Evolutionary conservation across 495 filamentous ascomycete species (phyloP).

Genomic region (Clavariopsis aquatica): DNA sequence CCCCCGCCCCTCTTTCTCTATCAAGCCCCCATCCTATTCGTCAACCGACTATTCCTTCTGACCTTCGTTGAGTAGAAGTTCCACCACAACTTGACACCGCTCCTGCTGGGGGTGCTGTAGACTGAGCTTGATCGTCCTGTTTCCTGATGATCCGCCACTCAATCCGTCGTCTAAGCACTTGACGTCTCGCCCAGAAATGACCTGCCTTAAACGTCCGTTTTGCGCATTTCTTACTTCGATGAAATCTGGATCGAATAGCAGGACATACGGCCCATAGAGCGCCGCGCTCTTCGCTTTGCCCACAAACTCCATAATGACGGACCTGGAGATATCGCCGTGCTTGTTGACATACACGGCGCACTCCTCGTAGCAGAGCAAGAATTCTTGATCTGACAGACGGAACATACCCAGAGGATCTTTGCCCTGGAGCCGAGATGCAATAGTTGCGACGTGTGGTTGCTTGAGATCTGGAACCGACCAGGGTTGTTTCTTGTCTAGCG

Average conservation of each 20-base stretch:
- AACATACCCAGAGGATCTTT: constrained; percentile 94
- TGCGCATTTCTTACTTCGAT: constrained; percentile 96
- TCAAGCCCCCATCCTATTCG: not conserved
- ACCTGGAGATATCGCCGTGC: constrained; percentile 88
- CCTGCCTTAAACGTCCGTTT: constrained; percentile 89
- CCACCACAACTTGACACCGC: constrained; percentile 80
- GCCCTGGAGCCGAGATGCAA: constrained; percentile 74
- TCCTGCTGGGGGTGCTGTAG: constrained; percentile 91
- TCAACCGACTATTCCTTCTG: constrained; percentile 63
- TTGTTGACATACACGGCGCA: constrained; percentile 98
- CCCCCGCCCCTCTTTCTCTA: not conserved
- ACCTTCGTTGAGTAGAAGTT: constrained; percentile 93
- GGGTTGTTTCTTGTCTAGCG: constrained; percentile 91
- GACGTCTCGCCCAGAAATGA: constrained; percentile 87
- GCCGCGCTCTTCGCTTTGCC: constrained; percentile 85
- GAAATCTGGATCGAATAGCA: constrained; percentile 77
- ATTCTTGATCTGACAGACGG: constrained; percentile 87
- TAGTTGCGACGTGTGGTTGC: constrained; percentile 71
- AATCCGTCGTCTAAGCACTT: constrained; percentile 83
- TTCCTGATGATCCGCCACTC: constrained; percentile 36
- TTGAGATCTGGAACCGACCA: constrained; percentile 86
- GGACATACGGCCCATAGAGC: constrained; percentile 59
- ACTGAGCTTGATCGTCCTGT: constrained; percentile 80
- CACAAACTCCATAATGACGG: constrained; percentile 96
- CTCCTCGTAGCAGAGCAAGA: constrained; percentile 89